Conservation (phyloP, 2,329 filamentous ascomycete genomes). For the Neonectria ditissima region DNA sequence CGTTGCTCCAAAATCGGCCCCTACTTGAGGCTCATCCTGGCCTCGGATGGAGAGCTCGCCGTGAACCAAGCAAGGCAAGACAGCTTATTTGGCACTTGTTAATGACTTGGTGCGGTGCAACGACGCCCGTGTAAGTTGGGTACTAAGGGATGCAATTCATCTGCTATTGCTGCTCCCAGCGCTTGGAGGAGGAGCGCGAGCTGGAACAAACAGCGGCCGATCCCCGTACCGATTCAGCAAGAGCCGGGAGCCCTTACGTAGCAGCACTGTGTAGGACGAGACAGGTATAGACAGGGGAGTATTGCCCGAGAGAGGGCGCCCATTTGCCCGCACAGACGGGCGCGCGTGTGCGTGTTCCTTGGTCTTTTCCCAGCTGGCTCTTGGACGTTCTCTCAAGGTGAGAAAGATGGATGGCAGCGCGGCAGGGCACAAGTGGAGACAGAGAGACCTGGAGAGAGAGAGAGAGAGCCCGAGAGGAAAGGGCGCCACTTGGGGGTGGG, state of each 20-base stretch:
- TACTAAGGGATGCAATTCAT: not conserved
- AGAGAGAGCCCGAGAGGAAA: too few species aligned
- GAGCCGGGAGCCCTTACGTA: not conserved
- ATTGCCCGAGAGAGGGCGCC: not conserved
- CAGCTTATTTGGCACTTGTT: not conserved
- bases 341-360: not conserved
- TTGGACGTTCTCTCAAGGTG: not conserved
- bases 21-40: not conserved
- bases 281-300: conserved; percentile 8
- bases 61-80: not conserved
- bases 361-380: not conserved
- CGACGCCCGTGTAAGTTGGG: conserved; percentile 14
- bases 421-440: conserved; percentile 4
- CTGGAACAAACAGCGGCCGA: conserved; percentile 24
- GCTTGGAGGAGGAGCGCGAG: too few species aligned
- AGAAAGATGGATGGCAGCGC: not conserved
- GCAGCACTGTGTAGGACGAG: not conserved
- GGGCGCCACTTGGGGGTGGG: conserved; percentile 25
- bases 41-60: not conserved
- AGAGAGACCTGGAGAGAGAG: not conserved
- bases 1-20: not conserved
- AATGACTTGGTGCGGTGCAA: not conserved
- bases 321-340: not conserved
- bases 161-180: not conserved
- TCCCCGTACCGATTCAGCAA: conserved; percentile 12